phyloP scores from a whole-genome alignment of 2,329 filamentous ascomycete species.

The Ceratocystis colombiana region DNA sequence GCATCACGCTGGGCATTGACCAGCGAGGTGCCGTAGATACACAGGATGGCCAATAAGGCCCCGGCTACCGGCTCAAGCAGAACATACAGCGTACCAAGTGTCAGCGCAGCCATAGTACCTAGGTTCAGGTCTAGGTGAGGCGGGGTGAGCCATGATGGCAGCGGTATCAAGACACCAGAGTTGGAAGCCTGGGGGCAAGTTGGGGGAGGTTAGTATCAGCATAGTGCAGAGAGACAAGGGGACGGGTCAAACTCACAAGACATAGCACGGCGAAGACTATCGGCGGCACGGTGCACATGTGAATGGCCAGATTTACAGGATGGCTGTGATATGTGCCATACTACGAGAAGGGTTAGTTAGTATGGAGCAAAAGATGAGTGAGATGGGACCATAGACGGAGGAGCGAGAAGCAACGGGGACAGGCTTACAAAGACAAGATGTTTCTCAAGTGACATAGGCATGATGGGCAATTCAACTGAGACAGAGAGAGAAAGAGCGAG shows the following conservation, averaged over 20 bases:
- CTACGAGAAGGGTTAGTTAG: conserved; percentile 35
- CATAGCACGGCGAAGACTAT: conserved; percentile 62
- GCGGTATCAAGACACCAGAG: conserved; percentile 51
- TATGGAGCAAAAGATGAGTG: neutral
- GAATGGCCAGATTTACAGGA: conserved; percentile 64
- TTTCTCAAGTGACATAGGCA: conserved; percentile 69
- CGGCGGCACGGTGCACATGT: conserved; percentile 68
- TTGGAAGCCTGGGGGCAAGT: conserved; percentile 45
- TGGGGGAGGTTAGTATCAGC: neutral
- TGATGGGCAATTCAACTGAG: conserved; percentile 30
- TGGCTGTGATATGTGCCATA: conserved; percentile 80
- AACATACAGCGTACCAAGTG: conserved; percentile 73
- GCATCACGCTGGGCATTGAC: conserved; percentile 63
- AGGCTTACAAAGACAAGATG: conserved; percentile 67
- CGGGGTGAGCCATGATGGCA: conserved; percentile 56
- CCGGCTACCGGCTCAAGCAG: conserved; percentile 92
- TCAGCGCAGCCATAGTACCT: conserved; percentile 52
- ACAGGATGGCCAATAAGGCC: conserved; percentile 60
- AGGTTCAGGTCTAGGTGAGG: conserved; percentile 58
- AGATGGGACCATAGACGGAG: neutral
- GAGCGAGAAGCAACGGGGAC: neutral
- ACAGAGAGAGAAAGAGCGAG: too few species aligned
- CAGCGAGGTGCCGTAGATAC: conserved; percentile 63
- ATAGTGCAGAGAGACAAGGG: neutral
- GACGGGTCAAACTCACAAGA: conserved; percentile 43